Evolutionary conservation across 2,329 filamentous ascomycete genomes (phyloP), one percentile per base, ranked within the genome.

Genomic region (Sporothrix euskadiensis): DNA sequence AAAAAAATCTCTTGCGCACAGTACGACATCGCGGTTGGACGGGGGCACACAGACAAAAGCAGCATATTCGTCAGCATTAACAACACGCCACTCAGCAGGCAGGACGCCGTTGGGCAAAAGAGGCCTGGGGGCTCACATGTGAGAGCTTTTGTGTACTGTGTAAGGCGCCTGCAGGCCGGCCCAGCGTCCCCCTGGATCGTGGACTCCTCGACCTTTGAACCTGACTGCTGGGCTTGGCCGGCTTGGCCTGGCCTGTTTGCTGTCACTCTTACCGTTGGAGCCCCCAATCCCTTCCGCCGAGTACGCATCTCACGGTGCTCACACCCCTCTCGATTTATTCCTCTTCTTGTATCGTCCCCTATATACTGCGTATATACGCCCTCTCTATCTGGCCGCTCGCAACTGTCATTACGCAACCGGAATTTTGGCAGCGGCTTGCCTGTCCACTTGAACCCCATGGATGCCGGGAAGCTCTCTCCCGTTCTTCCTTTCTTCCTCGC

Each of bases 11-110:
- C 32, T 41, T 41, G 59, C 59, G 9, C 19, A 44, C 39, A 47
- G 22, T 66, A 47, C 61, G n/a, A 66, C 61, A 47, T 47, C 39
- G 61, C 61, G 61, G 61, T 44, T 65, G 61, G 16, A 47, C 39
- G 39, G 61, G 61, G 61, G 30, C 22, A 47, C 61, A 66, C 61
- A 47, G 39, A 19, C 61, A 44, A 39, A 22, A 26, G 3, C 39
- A 16, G 39, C 39, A 12, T 16, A 47, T 66, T 66, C 39, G 61
- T 66, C 61, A 66, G 61, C 61, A 66, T 66, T 32, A n/a, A 68
- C 12, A 68, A 52, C 65, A 68, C 32, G 44, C 26, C 26, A 35
- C 12, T 35, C 26, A 30, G 44, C 44, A 49, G 30, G n/a, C 32
- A 14, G 26, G 52, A 9, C 26, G 12, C 52, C 26, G 22, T 8